Evolutionary conservation across 1,284 basidiomycete species (phyloP).

Genomic region (Trichosporon asahii): DNA sequence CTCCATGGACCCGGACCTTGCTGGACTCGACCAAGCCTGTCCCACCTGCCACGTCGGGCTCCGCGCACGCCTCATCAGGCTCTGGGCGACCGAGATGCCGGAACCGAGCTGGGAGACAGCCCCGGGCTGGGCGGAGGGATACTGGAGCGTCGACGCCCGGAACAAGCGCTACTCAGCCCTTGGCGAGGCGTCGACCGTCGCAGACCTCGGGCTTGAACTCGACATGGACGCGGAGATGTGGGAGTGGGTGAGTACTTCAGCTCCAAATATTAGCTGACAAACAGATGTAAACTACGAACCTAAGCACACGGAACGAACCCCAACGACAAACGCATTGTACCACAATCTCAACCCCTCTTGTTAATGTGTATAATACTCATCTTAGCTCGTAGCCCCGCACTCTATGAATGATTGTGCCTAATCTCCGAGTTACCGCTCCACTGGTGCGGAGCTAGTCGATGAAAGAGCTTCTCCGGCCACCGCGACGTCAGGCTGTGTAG

Average conservation of each 20-base stretch:
- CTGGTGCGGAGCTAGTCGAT: neutral
- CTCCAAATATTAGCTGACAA: neutral
- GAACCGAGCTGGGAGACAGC: conserved; percentile 1
- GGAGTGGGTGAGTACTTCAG: neutral
- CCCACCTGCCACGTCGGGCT: neutral
- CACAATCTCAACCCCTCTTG: neutral
- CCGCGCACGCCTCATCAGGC: neutral
- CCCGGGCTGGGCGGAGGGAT: neutral
- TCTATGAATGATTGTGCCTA: neutral
- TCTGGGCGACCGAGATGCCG: conserved; percentile 5
- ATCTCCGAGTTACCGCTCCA: neutral
- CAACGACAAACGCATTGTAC: neutral
- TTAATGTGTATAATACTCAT: neutral
- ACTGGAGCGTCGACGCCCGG: neutral
- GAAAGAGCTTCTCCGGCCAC: neutral
- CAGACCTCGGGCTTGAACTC: neutral
- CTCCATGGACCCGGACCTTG: conserved; percentile 1
- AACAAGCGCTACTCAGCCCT: neutral
- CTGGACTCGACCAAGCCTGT: conserved; percentile 1
- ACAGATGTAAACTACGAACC: neutral
- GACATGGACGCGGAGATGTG: conserved; percentile 6
- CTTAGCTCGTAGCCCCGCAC: neutral
- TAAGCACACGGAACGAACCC: neutral
- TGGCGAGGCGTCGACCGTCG: neutral
- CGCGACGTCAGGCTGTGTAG: neutral